These are phyloP conservation scores for Penicillium sp. DNA, from an alignment of 2,329 filamentous ascomycete genomes.

Conservation along the genomic window DNA sequence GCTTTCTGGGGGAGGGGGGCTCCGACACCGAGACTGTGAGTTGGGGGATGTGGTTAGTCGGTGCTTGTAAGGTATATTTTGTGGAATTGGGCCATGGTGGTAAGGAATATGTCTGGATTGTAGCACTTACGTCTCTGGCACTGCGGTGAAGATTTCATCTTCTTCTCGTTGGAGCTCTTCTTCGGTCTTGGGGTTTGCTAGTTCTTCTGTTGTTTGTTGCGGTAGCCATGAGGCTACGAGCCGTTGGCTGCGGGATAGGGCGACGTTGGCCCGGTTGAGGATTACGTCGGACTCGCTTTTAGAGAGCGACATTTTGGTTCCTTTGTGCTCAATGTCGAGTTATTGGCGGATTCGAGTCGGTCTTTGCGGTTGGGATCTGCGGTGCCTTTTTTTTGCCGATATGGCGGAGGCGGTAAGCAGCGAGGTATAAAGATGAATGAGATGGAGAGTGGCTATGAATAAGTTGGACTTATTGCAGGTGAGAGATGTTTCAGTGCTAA, in stretches of 20 bases:
- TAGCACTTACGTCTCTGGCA: slow-evolving; percentile 53
- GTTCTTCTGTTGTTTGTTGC: slow-evolving; percentile 43
- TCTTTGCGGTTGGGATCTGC: slow-evolving; percentile 12
- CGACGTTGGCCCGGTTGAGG: slow-evolving; percentile 55
- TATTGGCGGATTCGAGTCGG: neutral
- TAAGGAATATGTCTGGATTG: neutral
- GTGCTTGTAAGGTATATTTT: neutral
- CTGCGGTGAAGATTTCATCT: slow-evolving; percentile 54
- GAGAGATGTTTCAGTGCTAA: neutral
- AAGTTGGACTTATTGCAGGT: neutral
- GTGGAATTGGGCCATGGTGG: neutral
- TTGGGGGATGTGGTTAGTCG: neutral
- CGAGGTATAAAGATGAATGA: neutral
- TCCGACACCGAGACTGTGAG: slow-evolving; percentile 49
- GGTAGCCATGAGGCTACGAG: slow-evolving; percentile 59
- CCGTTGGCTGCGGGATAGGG: slow-evolving; percentile 54
- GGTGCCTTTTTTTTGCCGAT: slow-evolving; percentile 3
- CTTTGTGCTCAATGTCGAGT: neutral
- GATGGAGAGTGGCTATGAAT: neutral
- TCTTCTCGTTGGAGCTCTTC: slow-evolving; percentile 53
- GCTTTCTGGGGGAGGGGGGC: slow-evolving; percentile 46
- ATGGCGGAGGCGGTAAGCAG: neutral
- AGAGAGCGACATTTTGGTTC: slow-evolving; percentile 33
- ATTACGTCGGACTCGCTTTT: slow-evolving; percentile 54
- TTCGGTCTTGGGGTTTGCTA: slow-evolving; percentile 41